Evolutionary conservation across 768 basidiomycete genomes (phyloP), one percentile per base, ranked within the genome.

Genomic region (Grammothele lineata): DNA sequence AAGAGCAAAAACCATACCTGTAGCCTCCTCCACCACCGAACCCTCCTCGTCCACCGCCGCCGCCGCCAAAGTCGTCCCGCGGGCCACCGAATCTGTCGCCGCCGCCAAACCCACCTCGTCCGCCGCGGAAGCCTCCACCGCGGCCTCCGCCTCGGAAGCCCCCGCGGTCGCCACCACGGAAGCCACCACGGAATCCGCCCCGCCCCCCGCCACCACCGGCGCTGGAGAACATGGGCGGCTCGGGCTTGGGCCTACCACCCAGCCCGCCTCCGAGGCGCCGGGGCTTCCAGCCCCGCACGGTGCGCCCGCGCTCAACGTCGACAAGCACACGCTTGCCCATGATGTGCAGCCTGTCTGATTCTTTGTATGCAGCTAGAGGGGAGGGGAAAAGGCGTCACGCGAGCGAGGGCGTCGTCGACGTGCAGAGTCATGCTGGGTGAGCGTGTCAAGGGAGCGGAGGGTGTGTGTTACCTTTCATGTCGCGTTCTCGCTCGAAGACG

Each of bases 221-320:
- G 25, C 72, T 72, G 4, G 64, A 61, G 11, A 61, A 43, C 48
- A 43, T 48, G 47, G 12, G 59, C 54, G 63, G 62, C 14, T 79
- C 80, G 4, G 82, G 83, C 64, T 98, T 98, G 17, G 94, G 92
- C 49, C 95, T 78, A 22, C 96, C 96, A n/a, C 96, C 96, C n/a
- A 98, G 77, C 5, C 96, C 96, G n/a, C 96, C 96, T 17, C 95
- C 96, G 0, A 98, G 73, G 43, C 94, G 83, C 40, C 92, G 85
- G 1, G 96, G 96, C 64, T 96, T 97, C 96, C 96, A 99, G 2
- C 94, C 96, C 49, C 95, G 83, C 22, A 99, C 96, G 10, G 96
- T 99, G 40, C 96, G 82, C 17, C 96, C 96, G 27, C 96, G 86
- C 68, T 99, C 96, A 53, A 99, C 96, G 62, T 99, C 96, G 42